A percentile compares a stretch with the other conserved stretches of the same genome.
phyloP scores from a whole-genome alignment of 768 basidiomycete species.

The Boletus sp. region DNA sequence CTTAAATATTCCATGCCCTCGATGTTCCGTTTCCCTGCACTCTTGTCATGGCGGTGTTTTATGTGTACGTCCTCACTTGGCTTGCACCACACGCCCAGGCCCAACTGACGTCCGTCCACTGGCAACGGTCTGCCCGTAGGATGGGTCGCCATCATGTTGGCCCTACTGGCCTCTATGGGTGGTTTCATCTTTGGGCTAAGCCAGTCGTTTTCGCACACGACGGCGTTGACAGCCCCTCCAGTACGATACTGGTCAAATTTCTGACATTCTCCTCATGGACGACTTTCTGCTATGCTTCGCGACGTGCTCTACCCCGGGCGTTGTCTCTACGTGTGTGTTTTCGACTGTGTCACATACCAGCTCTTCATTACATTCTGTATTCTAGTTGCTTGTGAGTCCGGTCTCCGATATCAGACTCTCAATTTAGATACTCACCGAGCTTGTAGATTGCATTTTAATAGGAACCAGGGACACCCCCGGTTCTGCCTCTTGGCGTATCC shows the following conservation, averaged over 20 bases:
- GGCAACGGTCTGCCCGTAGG: conserved; percentile 65
- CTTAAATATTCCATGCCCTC: too few relatives aligned
- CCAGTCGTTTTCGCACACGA: not conserved
- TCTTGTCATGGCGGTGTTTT: conserved; percentile 12
- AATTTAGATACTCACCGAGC: not conserved
- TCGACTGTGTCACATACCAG: conserved; percentile 56
- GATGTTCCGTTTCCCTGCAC: too few relatives aligned
- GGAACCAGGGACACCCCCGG: conserved; percentile 52
- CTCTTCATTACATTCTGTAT: conserved; percentile 72
- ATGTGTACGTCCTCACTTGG: conserved; percentile 11
- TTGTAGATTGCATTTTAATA: conserved; percentile 60
- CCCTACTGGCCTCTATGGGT: conserved; percentile 68
- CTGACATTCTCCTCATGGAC: conserved; percentile 70
- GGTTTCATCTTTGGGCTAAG: conserved; percentile 59
- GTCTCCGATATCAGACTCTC: not conserved
- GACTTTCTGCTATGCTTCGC: conserved; percentile 68
- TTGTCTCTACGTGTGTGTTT: conserved; percentile 49
- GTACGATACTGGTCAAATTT: conserved; percentile 79
- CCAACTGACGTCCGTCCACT: not conserved
- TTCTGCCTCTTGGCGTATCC: conserved; percentile 58
- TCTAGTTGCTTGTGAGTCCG: conserved; percentile 54
- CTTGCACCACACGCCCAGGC: not conserved
- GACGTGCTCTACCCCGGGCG: conserved; percentile 41
- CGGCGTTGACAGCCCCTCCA: conserved; percentile 17
- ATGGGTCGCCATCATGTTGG: conserved; percentile 60